Evolutionary conservation across 192 early-diverging fungal genomes (phyloP).

Genomic region (Chytriomyces confervae): DNA sequence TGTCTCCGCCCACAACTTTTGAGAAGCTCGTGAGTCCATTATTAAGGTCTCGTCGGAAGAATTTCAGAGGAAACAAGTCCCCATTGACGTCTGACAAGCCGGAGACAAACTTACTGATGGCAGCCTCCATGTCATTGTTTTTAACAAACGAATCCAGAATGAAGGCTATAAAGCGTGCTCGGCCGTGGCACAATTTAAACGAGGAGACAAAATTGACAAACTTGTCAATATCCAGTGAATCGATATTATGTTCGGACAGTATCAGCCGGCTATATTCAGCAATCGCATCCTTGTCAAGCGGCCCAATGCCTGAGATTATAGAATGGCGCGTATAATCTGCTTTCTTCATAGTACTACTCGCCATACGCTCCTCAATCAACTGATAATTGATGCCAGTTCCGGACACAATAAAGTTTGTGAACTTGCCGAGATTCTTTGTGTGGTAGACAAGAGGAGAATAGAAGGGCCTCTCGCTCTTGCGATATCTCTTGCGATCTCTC

Average conservation of each 20-base stretch:
- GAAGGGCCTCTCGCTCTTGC: conserved; percentile 13
- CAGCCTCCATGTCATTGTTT: conserved; percentile 33
- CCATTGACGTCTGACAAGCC: conserved; percentile 25
- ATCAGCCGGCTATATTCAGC: conserved; percentile 27
- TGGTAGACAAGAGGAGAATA: conserved; percentile 39
- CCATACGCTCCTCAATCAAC: conserved; percentile 27
- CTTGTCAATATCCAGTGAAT: conserved; percentile 19
- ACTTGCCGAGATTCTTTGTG: conserved; percentile 36
- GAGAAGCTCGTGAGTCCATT: conserved; percentile 17
- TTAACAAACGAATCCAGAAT: conserved; percentile 39
- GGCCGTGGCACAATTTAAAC: conserved; percentile 44
- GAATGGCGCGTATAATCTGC: not conserved
- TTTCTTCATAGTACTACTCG: conserved; percentile 27
- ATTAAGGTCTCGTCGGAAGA: conserved; percentile 40
- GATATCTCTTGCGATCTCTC: too few species aligned
- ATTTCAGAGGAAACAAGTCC: conserved; percentile 38
- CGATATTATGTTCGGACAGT: conserved; percentile 32
- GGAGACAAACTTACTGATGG: conserved; percentile 31
- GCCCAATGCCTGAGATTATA: conserved; percentile 23
- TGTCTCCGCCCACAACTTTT: conserved; percentile 31
- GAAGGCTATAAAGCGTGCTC: conserved; percentile 44
- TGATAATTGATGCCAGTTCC: conserved; percentile 45
- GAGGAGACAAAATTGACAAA: conserved; percentile 26
- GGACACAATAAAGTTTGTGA: conserved; percentile 35
- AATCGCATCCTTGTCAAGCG: conserved; percentile 20